A percentile compares a stretch with the other conserved stretches of the same genome.
Conservation (phyloP, 306 rosid species). For the Dryas drummondii region DNA sequence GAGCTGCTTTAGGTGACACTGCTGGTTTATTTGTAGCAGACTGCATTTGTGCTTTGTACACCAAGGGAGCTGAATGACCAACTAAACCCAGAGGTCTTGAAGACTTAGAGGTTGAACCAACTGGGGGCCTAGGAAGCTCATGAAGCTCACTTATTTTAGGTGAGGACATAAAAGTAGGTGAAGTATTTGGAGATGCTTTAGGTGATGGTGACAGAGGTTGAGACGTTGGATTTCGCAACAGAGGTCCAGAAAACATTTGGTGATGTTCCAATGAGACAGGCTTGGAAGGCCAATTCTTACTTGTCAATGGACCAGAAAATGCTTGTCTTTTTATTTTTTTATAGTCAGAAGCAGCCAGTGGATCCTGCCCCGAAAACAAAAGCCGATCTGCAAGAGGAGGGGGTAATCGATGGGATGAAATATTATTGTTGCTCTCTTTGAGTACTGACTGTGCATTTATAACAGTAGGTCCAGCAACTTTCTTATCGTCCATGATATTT, state of each 20-base stretch:
- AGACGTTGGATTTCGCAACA: constrained; percentile 58
- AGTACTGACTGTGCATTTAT: constrained; percentile 53
- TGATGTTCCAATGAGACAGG: constrained; percentile 40
- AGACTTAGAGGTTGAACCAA: constrained; percentile 48
- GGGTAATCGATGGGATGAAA: constrained; percentile 50
- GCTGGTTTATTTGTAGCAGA: constrained; percentile 42
- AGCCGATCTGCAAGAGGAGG: constrained; percentile 58
- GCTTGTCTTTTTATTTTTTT: constrained; percentile 70
- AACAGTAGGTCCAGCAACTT: constrained; percentile 36
- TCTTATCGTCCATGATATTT: constrained; percentile 44
- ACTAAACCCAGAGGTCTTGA: constrained; percentile 53
- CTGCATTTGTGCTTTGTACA: constrained; percentile 56
- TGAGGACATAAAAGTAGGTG: constrained; percentile 73
- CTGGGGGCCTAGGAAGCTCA: constrained; percentile 95
- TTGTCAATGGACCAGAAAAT: constrained; percentile 86
- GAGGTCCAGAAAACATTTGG: constrained; percentile 83
- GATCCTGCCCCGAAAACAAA: constrained; percentile 40
- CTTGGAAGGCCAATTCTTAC: constrained; percentile 56
- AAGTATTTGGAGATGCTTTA: constrained; percentile 63
- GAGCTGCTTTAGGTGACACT: constrained; percentile 62
- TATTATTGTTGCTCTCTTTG: constrained; percentile 72
- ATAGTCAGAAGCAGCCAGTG: constrained; percentile 46
- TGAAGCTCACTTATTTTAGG: constrained; percentile 97
- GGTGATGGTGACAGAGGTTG: constrained; percentile 75
- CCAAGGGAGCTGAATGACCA: constrained; percentile 84